These are phyloP conservation scores for Exserohilum rostratum DNA, from an alignment of 2,329 filamentous ascomycete genomes.

Conservation along the genomic window DNA sequence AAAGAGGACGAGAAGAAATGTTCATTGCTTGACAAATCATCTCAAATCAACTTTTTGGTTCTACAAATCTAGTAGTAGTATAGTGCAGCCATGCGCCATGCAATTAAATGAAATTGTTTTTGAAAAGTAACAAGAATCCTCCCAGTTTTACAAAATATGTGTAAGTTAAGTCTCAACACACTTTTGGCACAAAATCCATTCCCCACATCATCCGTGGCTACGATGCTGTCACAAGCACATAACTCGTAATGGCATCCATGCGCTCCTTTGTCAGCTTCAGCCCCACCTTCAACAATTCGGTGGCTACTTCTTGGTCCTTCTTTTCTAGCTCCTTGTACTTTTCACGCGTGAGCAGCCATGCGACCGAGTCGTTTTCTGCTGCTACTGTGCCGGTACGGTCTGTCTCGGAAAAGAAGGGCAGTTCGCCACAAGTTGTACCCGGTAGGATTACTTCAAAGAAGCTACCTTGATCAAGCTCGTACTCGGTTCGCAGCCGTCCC, in stretches of 20 bases:
- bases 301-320: slow-evolving; percentile 76
- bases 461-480: slow-evolving; percentile 85
- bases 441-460: slow-evolving; percentile 92
- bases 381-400: slow-evolving; percentile 83
- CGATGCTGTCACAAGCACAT: slow-evolving; percentile 46
- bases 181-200: not conserved
- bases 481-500: slow-evolving; percentile 88
- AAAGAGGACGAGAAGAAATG: too few species aligned
- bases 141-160: not conserved
- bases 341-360: slow-evolving; percentile 78
- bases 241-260: slow-evolving; percentile 72
- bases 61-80: not conserved
- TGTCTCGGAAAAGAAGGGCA: slow-evolving; percentile 95
- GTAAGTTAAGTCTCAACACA: not conserved
- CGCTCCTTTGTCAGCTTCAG: slow-evolving; percentile 93
- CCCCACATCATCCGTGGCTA: not conserved
- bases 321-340: slow-evolving; percentile 76
- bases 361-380: slow-evolving; percentile 79
- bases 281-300: slow-evolving; percentile 84
- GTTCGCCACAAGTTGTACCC: slow-evolving; percentile 91
- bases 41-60: not conserved
- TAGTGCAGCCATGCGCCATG: not conserved
- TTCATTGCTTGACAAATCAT: too few species aligned
- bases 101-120: not conserved
- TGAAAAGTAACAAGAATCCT: not conserved